Base-by-base conservation (phyloP, 116 monocot genomes). In the Cymodocea nodosa region DNA sequence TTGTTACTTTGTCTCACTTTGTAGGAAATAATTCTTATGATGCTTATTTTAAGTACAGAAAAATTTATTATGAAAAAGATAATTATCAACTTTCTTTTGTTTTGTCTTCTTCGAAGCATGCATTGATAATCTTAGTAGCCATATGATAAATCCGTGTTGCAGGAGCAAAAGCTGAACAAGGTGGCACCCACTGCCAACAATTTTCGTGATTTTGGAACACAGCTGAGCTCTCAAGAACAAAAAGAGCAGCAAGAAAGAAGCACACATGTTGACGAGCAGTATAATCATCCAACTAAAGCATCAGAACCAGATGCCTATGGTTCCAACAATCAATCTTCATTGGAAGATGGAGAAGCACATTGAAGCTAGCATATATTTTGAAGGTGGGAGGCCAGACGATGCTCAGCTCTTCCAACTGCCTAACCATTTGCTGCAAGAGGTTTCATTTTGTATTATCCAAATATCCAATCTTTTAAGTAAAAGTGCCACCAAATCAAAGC, bases 131-230 rank as follows among this genome's bases (percentile, higher is more conserved):
- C 54, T n/a, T 6, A n/a, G 20, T 9, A 17, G 20, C 16, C 54
- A n/a, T 8, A 54, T 20, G 17, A 54, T 54, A 17, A 6, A n/a
- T 54, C 16, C 4, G 11, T 65, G 18, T 48, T 54, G 50, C 82
- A 74, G 79, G 72, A 70, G 30, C 71, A 79, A 52, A 73, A 58
- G 35, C 70, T 66, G 15, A 56, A 71, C 59, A 64, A 51, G 12
- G 52, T 69, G 16, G 69, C 40, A 50, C 12, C 67, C 20, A 51
- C 59, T 14, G 52, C 62, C 40, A 82, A 64, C 40, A 71, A 17
- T 61, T 23, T 52, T 37, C 69, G n/a, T 11, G 70, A 73, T 39
- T 66, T 67, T 51, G 79, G 74, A 20, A 69, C 52, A 36, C 56
- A 56, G 48, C 55, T 52, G 18, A 50, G 39, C n/a, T 59, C 69